These are phyloP conservation scores for Prunus davidiana DNA, from an alignment of 306 rosid genomes.

Conservation along the genomic window DNA sequence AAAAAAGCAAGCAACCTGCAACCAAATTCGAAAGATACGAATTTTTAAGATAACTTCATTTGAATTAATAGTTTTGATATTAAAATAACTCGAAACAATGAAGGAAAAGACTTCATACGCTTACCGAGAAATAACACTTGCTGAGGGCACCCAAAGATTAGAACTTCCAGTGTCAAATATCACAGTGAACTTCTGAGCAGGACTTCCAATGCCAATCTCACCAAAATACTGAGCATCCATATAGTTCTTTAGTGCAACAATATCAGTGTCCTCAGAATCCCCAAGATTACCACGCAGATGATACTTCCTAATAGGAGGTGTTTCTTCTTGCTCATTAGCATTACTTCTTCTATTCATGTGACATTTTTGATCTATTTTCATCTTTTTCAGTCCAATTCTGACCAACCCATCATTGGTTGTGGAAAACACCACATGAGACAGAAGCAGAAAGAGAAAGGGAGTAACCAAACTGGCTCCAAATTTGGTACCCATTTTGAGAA, in stretches of 20 bases:
- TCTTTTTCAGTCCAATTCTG: slow-evolving; percentile 47
- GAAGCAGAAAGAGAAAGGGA: slow-evolving; percentile 28
- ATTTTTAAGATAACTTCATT: slow-evolving; percentile 13
- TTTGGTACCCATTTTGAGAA: slow-evolving; percentile 34
- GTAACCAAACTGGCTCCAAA: slow-evolving; percentile 20
- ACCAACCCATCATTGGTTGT: slow-evolving; percentile 38
- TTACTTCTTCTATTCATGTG: slow-evolving; percentile 28
- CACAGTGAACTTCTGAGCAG: slow-evolving; percentile 71
- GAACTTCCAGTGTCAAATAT: slow-evolving; percentile 90
- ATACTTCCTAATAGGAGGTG: slow-evolving; percentile 29
- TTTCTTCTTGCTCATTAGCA: slow-evolving; percentile 26
- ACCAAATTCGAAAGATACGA: not conserved
- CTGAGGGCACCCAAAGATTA: slow-evolving; percentile 80
- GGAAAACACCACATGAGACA: slow-evolving; percentile 39
- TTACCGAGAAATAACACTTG: slow-evolving; percentile 75
- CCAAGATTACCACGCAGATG: slow-evolving; percentile 19
- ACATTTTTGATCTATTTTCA: slow-evolving; percentile 31
- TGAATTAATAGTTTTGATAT: slow-evolving; percentile 12
- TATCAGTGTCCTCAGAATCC: slow-evolving; percentile 39
- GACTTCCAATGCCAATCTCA: slow-evolving; percentile 78
- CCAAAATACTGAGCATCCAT: slow-evolving; percentile 89
- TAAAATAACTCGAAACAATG: not conserved
- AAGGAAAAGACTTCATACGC: slow-evolving; percentile 4
- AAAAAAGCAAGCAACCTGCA: slow-evolving; percentile 50
- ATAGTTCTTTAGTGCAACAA: slow-evolving; percentile 68